A percentile compares a stretch with the other conserved stretches of the same genome.
Conservation (phyloP, 2,329 filamentous ascomycete genomes). For the Sclerotinia glacialis region DNA sequence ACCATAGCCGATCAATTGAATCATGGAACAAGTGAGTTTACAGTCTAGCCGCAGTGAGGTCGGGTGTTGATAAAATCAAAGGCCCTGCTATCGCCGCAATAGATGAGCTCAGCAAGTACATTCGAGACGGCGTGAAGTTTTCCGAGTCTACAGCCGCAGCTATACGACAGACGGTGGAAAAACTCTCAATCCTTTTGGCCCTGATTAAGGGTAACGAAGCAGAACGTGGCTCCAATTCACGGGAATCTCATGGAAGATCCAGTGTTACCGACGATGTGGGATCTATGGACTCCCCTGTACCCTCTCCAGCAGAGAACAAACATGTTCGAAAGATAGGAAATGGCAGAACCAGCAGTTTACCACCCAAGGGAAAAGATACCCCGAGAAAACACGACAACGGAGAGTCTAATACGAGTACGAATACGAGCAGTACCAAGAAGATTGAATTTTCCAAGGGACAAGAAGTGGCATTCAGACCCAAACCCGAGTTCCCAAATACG, state of each 20-base stretch:
- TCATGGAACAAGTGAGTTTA: conserved; percentile 24
- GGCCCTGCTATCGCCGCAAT: conserved; percentile 32
- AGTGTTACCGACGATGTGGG: conserved; percentile 36
- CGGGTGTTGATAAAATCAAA: conserved; percentile 20
- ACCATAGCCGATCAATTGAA: conserved; percentile 24
- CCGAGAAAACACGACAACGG: conserved; percentile 30
- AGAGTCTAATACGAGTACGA: conserved; percentile 29
- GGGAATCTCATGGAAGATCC: conserved; percentile 33
- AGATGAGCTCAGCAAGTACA: conserved; percentile 27
- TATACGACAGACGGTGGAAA: conserved; percentile 18
- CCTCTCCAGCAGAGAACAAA: conserved; percentile 37
- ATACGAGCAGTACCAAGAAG: conserved; percentile 43
- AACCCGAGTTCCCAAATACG: conserved; percentile 46
- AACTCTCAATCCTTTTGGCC: conserved; percentile 25
- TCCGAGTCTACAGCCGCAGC: conserved; percentile 33
- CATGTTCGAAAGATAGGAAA: conserved; percentile 33
- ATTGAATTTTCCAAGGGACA: conserved; percentile 60
- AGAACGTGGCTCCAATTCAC: conserved; percentile 28
- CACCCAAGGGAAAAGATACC: conserved; percentile 32
- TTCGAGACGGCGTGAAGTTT: conserved; percentile 36
- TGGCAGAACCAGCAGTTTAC: conserved; percentile 36
- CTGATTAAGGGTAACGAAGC: conserved; percentile 32
- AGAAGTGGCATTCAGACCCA: conserved; percentile 65
- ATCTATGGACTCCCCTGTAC: conserved; percentile 36
- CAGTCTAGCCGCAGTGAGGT: not conserved